phyloP scores from a whole-genome alignment of 805 yeast species.

The Brettanomyces bruxellensis region DNA sequence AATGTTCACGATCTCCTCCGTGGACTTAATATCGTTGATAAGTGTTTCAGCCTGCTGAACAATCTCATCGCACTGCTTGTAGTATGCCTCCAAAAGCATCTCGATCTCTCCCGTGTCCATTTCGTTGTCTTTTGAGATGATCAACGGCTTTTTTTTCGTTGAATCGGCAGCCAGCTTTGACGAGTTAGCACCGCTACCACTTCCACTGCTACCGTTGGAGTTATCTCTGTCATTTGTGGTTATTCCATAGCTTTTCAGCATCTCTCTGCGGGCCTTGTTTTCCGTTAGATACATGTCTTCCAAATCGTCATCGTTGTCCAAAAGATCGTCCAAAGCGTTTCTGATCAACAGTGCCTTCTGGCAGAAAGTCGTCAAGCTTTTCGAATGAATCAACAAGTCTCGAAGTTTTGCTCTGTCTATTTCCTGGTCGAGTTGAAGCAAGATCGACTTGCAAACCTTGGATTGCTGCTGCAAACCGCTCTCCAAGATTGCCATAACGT shows the following conservation, averaged over 20 bases:
- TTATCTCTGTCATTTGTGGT: not conserved
- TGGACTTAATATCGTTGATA: conserved; percentile 74
- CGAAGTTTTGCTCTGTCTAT: conserved; percentile 69
- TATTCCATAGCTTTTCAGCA: conserved; percentile 2
- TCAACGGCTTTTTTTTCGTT: not conserved
- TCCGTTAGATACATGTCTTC: conserved; percentile 68
- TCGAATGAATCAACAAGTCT: conserved; percentile 65
- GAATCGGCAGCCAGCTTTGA: not conserved
- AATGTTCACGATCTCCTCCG: conserved; percentile 89
- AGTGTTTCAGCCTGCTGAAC: conserved; percentile 85
- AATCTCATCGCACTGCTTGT: conserved; percentile 85
- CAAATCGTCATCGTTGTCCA: conserved; percentile 82
- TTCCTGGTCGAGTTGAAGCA: conserved; percentile 67
- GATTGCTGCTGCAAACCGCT: conserved; percentile 59
- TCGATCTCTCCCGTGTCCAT: conserved; percentile 59
- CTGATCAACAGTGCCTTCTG: conserved; percentile 71
- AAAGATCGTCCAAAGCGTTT: conserved; percentile 71
- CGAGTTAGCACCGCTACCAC: not conserved
- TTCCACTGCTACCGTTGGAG: not conserved
- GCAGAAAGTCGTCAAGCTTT: conserved; percentile 59
- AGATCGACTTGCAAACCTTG: conserved; percentile 48
- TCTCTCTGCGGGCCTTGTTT: conserved; percentile 13
- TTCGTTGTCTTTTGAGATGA: conserved; percentile 1
- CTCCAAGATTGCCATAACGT: conserved; percentile 72
- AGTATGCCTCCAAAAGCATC: conserved; percentile 80